Conservation (phyloP, 2,329 filamentous ascomycete species). For the Exutisphaerella laricina region DNA sequence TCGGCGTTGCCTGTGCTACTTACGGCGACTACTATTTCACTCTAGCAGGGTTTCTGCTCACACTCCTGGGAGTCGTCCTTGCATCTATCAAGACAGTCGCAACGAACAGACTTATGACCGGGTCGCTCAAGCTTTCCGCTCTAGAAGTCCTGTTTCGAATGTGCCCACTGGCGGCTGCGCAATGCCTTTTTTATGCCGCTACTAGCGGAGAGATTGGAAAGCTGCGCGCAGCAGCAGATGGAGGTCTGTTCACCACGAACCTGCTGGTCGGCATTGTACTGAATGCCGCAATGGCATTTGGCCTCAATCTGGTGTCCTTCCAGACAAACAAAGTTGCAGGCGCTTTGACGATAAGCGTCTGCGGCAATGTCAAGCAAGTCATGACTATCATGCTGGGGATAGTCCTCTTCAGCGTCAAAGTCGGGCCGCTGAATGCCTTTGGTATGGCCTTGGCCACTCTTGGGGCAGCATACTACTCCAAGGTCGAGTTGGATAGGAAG, state of each 20-base stretch:
- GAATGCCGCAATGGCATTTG: constrained; percentile 33
- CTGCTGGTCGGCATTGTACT: constrained; percentile 25
- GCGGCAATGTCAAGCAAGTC: constrained; percentile 36
- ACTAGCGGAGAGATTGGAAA: constrained; percentile 36
- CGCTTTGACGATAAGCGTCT: constrained; percentile 35
- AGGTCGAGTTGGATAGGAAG: constrained; percentile 52
- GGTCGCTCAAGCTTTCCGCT: constrained; percentile 52
- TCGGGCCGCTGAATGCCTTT: constrained; percentile 44
- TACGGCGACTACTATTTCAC: constrained; percentile 60
- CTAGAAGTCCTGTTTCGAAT: constrained; percentile 53
- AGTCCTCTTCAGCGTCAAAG: constrained; percentile 33
- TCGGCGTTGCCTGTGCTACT: constrained; percentile 56
- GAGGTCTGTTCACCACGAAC: constrained; percentile 23
- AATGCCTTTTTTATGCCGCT: constrained; percentile 20
- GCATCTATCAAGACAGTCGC: constrained; percentile 54
- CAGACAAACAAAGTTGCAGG: constrained; percentile 37
- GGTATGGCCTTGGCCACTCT: constrained; percentile 52
- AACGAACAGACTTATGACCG: constrained; percentile 61
- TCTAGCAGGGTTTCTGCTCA: constrained; percentile 41
- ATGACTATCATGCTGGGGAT: constrained; percentile 36
- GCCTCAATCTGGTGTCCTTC: constrained; percentile 37
- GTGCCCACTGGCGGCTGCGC: constrained; percentile 20
- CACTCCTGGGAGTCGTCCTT: constrained; percentile 36
- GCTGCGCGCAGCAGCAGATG: constrained; percentile 17
- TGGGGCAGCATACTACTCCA: constrained; percentile 55